Conservation (phyloP, 1,284 basidiomycete species). For the Crepidotus sp. region DNA sequence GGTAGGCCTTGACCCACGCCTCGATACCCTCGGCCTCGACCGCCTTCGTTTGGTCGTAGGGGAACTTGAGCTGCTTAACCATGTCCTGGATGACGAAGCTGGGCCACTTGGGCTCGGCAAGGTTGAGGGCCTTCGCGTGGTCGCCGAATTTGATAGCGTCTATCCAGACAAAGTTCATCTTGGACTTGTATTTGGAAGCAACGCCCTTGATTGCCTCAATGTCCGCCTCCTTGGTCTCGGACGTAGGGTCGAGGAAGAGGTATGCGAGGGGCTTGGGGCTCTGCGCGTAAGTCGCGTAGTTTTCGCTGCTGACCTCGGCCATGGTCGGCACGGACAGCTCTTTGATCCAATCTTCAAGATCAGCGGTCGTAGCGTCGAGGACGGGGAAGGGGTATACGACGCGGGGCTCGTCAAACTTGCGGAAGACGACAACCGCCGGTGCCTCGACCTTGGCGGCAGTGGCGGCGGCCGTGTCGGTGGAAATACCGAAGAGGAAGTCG, state of each 20-base stretch:
- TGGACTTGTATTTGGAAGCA: conserved; percentile 75
- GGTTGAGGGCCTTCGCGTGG: conserved; percentile 92
- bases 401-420: conserved; percentile 83
- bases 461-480: conserved; percentile 64
- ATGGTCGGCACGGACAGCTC: conserved; percentile 84
- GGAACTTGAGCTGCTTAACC: conserved; percentile 81
- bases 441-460: conserved; percentile 65
- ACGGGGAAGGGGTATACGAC: conserved; percentile 66
- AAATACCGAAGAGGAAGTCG: conserved; percentile 85
- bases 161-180: conserved; percentile 98
- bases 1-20: conserved; percentile 58
- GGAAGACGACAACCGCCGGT: conserved; percentile 89
- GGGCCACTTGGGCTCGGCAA: conserved; percentile 82
- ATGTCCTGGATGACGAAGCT: conserved; percentile 91
- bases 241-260: conserved; percentile 83
- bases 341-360: conserved; percentile 72
- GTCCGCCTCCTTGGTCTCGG: conserved; percentile 57
- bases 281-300: conserved; percentile 81
- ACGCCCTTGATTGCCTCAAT: conserved; percentile 68
- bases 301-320: conserved; percentile 91
- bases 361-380: conserved; percentile 45
- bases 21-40: conserved; percentile 50
- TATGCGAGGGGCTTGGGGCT: conserved; percentile 88
- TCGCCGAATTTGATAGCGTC: conserved; percentile 93
- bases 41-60: conserved; percentile 64